phyloP scores from a whole-genome alignment of 1,284 basidiomycete species.

The Termitomyces sp. region DNA sequence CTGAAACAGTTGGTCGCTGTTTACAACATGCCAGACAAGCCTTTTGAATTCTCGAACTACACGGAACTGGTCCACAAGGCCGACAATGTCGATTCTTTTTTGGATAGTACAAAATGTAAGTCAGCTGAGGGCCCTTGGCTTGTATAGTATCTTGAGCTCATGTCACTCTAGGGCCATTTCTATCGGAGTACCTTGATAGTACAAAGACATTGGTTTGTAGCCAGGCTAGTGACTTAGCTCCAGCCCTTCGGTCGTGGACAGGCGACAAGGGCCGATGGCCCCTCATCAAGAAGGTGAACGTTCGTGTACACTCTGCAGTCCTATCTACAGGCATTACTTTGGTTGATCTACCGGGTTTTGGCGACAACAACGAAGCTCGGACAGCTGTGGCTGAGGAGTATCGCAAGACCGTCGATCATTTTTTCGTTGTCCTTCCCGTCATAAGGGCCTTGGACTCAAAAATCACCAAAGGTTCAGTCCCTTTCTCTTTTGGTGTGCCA shows the following conservation, averaged over 20 bases:
- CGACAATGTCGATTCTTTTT: too few relatives aligned
- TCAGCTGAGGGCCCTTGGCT: neutral
- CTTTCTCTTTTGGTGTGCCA: neutral
- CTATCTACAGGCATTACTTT: neutral
- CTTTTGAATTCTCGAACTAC: neutral
- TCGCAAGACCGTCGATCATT: constrained; percentile 2
- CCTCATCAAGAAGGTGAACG: neutral
- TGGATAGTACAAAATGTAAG: too few relatives aligned
- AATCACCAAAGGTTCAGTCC: neutral
- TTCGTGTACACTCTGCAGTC: neutral
- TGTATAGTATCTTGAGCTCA: neutral
- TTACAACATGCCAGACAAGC: neutral
- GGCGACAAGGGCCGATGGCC: neutral
- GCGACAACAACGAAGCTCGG: constrained; percentile 3
- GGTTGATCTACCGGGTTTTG: neutral
- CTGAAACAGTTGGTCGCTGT: neutral
- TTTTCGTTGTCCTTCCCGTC: constrained; percentile 4
- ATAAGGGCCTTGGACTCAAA: neutral
- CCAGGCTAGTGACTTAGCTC: neutral
- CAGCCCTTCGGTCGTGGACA: neutral
- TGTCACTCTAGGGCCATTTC: neutral
- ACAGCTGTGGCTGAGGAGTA: constrained; percentile 4
- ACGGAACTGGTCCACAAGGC: neutral
- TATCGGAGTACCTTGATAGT: neutral
- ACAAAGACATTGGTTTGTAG: neutral